These are phyloP conservation scores for Euryodendron excelsum DNA, from an alignment of 148 eudicot genomes.

Conservation along the genomic window DNA sequence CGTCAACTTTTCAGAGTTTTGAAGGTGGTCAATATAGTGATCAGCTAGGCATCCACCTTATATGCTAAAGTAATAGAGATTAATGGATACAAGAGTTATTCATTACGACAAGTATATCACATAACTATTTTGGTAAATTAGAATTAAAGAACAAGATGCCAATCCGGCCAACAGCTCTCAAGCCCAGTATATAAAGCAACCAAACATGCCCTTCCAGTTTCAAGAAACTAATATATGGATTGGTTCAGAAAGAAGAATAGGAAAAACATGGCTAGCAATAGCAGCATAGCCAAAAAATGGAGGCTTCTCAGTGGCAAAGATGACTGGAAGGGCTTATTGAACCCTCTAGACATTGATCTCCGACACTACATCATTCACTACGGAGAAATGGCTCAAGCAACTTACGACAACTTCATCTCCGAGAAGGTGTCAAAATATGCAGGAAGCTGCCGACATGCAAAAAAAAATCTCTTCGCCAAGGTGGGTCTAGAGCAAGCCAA, in stretches of 20 bases:
- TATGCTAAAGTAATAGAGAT: too few species aligned
- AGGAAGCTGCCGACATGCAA: constrained; percentile 39
- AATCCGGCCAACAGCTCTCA: too few species aligned
- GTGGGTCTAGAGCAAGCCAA: constrained; percentile 38
- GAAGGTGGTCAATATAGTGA: too few species aligned
- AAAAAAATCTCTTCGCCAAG: constrained; percentile 33
- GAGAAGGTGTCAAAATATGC: constrained; percentile 53
- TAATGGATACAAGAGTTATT: too few species aligned
- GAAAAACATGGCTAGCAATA: not conserved
- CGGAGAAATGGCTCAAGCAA: constrained; percentile 71
- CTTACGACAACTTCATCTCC: constrained; percentile 54
- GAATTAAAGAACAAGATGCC: too few species aligned
- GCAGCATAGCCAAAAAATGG: constrained; percentile 52
- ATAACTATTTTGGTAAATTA: too few species aligned
- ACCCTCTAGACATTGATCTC: constrained; percentile 68
- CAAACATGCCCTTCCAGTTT: too few species aligned
- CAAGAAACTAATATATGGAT: too few species aligned
- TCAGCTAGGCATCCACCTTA: too few species aligned
- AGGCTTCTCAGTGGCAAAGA: constrained; percentile 49
- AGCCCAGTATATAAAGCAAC: too few species aligned
- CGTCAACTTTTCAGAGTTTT: too few species aligned
- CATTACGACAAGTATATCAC: too few species aligned
- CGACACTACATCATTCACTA: constrained; percentile 58
- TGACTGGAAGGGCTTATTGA: constrained; percentile 55
- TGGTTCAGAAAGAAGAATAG: not conserved